phyloP scores from a whole-genome alignment of 2,329 filamentous ascomycete genomes.

The Fusarium sp. region DNA sequence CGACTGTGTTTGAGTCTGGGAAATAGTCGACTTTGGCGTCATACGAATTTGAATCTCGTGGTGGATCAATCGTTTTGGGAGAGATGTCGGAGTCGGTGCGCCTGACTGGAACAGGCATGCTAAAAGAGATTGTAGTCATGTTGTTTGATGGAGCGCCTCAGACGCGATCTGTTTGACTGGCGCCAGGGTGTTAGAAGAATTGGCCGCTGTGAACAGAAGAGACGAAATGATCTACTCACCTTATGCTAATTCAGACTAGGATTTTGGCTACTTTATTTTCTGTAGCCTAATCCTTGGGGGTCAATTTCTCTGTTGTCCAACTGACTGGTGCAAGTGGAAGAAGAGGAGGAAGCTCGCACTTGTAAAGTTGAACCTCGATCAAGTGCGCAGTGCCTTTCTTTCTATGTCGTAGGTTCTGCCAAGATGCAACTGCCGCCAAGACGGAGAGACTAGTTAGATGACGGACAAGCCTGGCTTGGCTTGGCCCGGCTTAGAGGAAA shows the following conservation, averaged over 20 bases:
- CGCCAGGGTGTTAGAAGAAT: not conserved
- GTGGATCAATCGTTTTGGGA: conserved; percentile 51
- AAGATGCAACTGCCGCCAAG: conserved; percentile 38
- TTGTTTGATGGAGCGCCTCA: conserved; percentile 14
- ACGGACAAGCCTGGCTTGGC: conserved; percentile 37
- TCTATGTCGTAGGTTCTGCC: conserved; percentile 28
- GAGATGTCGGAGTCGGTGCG: conserved; percentile 60
- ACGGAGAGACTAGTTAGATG: conserved; percentile 30
- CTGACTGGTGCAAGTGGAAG: not conserved
- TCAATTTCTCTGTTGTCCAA: too few species aligned
- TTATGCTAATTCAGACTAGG: not conserved
- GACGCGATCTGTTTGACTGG: conserved; percentile 1
- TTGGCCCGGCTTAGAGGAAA: conserved; percentile 17
- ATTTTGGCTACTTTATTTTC: not conserved
- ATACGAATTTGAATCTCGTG: conserved; percentile 25
- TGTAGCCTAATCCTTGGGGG: not conserved
- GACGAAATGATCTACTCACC: not conserved
- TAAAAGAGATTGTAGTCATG: conserved; percentile 41
- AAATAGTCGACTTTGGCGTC: conserved; percentile 44
- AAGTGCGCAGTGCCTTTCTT: conserved; percentile 19
- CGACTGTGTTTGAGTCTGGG: conserved; percentile 39
- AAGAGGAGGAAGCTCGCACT: conserved; percentile 12
- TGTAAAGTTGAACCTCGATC: conserved; percentile 24
- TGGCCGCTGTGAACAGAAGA: not conserved
- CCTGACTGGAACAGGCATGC: conserved; percentile 40